phyloP scores from a whole-genome alignment of 768 basidiomycete species.

The Pluteus cervinus region DNA sequence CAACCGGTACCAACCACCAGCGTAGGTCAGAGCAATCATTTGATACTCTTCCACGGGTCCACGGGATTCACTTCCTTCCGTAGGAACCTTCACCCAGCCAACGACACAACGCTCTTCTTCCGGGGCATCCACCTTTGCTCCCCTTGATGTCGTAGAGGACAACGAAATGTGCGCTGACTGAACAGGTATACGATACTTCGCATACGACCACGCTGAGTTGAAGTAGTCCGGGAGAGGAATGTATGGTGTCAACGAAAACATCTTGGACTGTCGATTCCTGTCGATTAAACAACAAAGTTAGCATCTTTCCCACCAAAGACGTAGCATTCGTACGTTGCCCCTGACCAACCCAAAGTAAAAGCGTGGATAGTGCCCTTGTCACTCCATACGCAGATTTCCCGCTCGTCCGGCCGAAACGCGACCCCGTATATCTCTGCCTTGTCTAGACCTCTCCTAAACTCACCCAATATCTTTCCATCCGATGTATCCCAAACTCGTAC shows the following conservation, averaged over 20 bases:
- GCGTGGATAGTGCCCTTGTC: conserved; percentile 94
- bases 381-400: conserved; percentile 86
- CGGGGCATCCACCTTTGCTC: conserved; percentile 53
- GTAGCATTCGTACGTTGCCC: conserved; percentile 50
- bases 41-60: conserved; percentile 49
- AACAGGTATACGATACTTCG: conserved; percentile 83
- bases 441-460: conserved; percentile 82
- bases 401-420: conserved; percentile 81
- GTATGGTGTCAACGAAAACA: conserved; percentile 75
- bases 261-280: conserved; percentile 81
- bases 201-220: conserved; percentile 95
- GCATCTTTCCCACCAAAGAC: conserved; percentile 1
- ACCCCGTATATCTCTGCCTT: conserved; percentile 90
- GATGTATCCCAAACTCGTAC: conserved; percentile 81
- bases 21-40: conserved; percentile 79
- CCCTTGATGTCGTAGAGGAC: conserved; percentile 53
- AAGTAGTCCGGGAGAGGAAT: conserved; percentile 87
- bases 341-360: conserved; percentile 67
- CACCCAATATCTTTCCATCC: conserved; percentile 68
- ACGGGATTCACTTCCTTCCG: conserved; percentile 26
- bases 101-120: conserved; percentile 86
- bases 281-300: conserved; percentile 6
- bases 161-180: conserved; percentile 80
- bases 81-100: conserved; percentile 68
- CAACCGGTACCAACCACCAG: conserved; percentile 90